Base-by-base conservation (phyloP, 176 grass and related monocot genomes). In the Rhynchospora pubera region DNA sequence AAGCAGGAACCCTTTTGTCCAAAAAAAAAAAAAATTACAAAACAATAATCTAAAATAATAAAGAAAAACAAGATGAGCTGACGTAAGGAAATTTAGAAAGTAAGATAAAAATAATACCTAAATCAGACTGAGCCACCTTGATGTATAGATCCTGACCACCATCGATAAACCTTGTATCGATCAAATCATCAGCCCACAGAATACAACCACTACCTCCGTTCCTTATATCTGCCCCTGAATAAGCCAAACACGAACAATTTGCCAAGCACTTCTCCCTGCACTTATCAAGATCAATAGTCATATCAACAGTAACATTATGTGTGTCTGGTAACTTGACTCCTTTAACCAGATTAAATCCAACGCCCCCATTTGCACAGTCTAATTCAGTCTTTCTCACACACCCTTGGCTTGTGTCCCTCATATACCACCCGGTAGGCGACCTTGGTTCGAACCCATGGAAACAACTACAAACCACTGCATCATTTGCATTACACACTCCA, bases 171-270 rank as follows among this genome's bases (percentile, higher is more conserved):
- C n/a, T 81, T 1, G 26, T 70, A 67, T 94, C 90, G 5, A 84
- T 32, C 70, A 94, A 85, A 56, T 81, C 84, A 88, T 12, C 78
- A 2, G 57, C 46, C 93, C 90, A 94, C 69, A 91, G 47, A 1
- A 96, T 24, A 65, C 93, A 96, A 52, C 85, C 85, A 56, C 50
- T 85, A 55, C 86, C 63, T 24, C 85, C 65, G 3, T 51, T 87
- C n/a, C 51, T 79, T 47, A 64, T 39, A 79, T 86, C 81, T 0
- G 0, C 51, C 1, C n/a, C 73, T 0, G 93, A 78, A 32, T 79
- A 95, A 43, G 90, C 90, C 19, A 84, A 13, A 28, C 93, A 95
- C 0, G 88, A 95, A 44, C 93, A 95, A 82, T 92, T 85, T 51
- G 13, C 13, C 60, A 76, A 63, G 59, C 85, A 87, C 16, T 51